Evolutionary conservation across 352 stramenopile genomes (phyloP).

Genomic region (Pythium oligandrum): DNA sequence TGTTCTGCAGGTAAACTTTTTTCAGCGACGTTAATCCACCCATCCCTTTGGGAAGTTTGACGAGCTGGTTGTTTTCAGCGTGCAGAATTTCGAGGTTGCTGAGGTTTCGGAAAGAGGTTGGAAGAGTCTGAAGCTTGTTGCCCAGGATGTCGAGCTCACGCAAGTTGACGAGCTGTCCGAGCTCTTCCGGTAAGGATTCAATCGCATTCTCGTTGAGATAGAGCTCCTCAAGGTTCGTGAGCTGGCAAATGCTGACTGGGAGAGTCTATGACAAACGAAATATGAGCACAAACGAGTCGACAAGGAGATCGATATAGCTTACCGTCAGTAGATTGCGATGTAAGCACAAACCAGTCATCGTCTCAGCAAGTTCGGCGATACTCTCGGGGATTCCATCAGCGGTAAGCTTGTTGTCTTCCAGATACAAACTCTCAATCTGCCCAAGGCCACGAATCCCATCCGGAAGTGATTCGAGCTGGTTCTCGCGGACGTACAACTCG

Average conservation of each 20-base stretch:
- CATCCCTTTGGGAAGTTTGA: slow-evolving; percentile 74
- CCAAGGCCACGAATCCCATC: slow-evolving; percentile 41
- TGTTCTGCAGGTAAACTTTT: slow-evolving; percentile 85
- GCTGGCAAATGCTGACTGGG: slow-evolving; percentile 54
- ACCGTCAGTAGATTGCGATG: slow-evolving; percentile 80
- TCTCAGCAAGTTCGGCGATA: slow-evolving; percentile 38
- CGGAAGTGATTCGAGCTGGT: slow-evolving; percentile 55
- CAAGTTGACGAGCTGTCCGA: slow-evolving; percentile 70
- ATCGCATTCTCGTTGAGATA: slow-evolving; percentile 81
- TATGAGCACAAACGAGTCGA: not conserved
- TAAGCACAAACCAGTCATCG: slow-evolving; percentile 62
- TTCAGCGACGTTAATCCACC: slow-evolving; percentile 56
- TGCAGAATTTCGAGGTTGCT: slow-evolving; percentile 78
- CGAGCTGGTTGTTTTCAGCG: slow-evolving; percentile 66
- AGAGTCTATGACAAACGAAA: slow-evolving; percentile 27
- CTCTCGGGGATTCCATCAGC: slow-evolving; percentile 45
- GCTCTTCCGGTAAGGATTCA: slow-evolving; percentile 58
- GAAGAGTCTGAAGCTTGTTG: slow-evolving; percentile 64
- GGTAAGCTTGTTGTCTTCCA: slow-evolving; percentile 84
- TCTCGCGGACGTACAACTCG: slow-evolving; percentile 83
- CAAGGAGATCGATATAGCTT: not conserved
- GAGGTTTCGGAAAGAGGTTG: slow-evolving; percentile 63
- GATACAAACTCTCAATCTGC: slow-evolving; percentile 76
- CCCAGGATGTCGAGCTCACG: slow-evolving; percentile 69
- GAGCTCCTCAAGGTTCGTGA: slow-evolving; percentile 73